phyloP scores from a whole-genome alignment of 345 rosid genomes.

The Euclidium syriacum region DNA sequence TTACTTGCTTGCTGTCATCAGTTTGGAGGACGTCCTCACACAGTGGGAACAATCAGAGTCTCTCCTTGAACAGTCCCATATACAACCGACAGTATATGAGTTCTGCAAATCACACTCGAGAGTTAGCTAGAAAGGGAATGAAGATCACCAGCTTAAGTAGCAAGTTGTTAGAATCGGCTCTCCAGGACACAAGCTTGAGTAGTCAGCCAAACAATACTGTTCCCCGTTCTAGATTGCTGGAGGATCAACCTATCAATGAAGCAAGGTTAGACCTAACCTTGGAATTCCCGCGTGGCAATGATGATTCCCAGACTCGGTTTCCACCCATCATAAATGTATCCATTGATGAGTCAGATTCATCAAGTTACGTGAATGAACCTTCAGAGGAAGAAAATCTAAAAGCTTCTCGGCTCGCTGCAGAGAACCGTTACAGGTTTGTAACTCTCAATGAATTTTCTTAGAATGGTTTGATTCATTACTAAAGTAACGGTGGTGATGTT shows the following conservation, averaged over 20 bases:
- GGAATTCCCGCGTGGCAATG: constrained; percentile 52
- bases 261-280: constrained; percentile 62
- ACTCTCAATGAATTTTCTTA: not conserved
- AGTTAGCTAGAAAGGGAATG: constrained; percentile 42
- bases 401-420: constrained; percentile 44
- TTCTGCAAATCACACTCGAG: constrained; percentile 36
- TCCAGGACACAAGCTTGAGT: constrained; percentile 50
- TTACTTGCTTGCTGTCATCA: constrained; percentile 74
- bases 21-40: constrained; percentile 56
- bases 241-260: constrained; percentile 32
- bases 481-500: not conserved
- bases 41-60: constrained; percentile 27
- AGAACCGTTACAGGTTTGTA: constrained; percentile 75
- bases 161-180: constrained; percentile 63
- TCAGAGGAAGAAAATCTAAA: constrained; percentile 41
- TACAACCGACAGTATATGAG: constrained; percentile 43
- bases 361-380: constrained; percentile 27
- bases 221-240: constrained; percentile 37
- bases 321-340: constrained; percentile 56
- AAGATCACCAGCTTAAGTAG: constrained; percentile 51
- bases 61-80: constrained; percentile 44
- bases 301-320: constrained; percentile 39
- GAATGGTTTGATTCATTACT: not conserved
- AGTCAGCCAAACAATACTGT: constrained; percentile 32
- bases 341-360: constrained; percentile 43